Conservation (phyloP, 208 protist species). For the Leishmania gerbilli region DNA sequence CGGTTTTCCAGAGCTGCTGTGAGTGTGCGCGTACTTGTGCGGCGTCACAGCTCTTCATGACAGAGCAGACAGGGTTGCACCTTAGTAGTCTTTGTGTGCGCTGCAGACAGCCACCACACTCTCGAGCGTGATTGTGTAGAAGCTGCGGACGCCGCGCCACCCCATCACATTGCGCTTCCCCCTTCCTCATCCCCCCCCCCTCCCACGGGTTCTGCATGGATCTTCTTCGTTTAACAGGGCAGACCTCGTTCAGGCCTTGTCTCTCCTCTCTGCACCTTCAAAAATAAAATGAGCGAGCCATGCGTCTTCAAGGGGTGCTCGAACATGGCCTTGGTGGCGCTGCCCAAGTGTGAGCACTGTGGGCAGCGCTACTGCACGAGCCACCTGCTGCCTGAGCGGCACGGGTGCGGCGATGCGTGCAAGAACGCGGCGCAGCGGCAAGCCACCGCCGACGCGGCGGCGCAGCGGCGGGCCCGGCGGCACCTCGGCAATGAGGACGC, state of each 20-base stretch:
- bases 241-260: constrained; percentile 4
- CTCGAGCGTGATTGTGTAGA: not conserved
- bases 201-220: not conserved
- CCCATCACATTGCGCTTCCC: not conserved
- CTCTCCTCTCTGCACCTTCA: constrained; percentile 9
- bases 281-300: constrained; percentile 45
- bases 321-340: constrained; percentile 47
- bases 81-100: not conserved
- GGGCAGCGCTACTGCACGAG: constrained; percentile 63
- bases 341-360: constrained; percentile 78
- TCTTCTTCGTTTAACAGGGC: not conserved
- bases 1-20: not conserved
- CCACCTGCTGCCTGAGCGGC: constrained; percentile 85
- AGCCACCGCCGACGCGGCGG: constrained; percentile 60
- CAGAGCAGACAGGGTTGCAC: not conserved
- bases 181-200: not conserved
- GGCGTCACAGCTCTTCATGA: not conserved
- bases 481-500: constrained; percentile 76
- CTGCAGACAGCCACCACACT: not conserved
- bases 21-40: too few relatives aligned
- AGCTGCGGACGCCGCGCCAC: not conserved
- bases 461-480: constrained; percentile 53
- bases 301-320: constrained; percentile 36
- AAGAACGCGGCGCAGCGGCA: constrained; percentile 62
- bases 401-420: constrained; percentile 78